Percentiles rank a stretch among this genome's conserved stretches.
Conservation (phyloP, 139 green algal species). For the Coelastrella sp. region DNA sequence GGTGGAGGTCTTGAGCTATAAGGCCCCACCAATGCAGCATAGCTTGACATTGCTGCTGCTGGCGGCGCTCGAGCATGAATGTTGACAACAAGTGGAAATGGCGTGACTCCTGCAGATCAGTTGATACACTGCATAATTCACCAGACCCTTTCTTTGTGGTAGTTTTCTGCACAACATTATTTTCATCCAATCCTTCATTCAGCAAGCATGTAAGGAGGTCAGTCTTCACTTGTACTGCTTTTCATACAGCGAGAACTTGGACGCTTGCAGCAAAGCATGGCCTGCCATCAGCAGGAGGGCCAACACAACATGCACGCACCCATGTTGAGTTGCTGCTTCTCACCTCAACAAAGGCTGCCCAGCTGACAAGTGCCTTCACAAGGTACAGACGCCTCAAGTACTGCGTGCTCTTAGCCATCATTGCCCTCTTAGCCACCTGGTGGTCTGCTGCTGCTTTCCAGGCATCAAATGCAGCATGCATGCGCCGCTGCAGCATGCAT, state of each 20-base stretch:
- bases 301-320: not conserved
- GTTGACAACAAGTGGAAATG: not conserved
- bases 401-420: not conserved
- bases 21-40: constrained; percentile 32
- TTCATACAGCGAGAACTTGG: too few species aligned
- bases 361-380: not conserved
- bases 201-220: too few species aligned
- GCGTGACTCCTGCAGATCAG: constrained; percentile 10
- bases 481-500: constrained; percentile 2
- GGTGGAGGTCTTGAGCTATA: constrained; percentile 29
- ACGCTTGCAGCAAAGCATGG: not conserved
- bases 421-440: not conserved
- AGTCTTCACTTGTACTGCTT: too few species aligned
- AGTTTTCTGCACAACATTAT: too few species aligned
- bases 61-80: constrained; percentile 8
- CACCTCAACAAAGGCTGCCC: constrained; percentile 13
- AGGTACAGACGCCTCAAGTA: not conserved
- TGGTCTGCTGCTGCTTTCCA: not conserved
- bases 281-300: not conserved
- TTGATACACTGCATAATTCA: not conserved
- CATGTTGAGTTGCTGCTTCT: not conserved
- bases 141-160: not conserved
- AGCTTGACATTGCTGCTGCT: not conserved
- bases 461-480: not conserved
- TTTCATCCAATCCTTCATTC: too few species aligned